Base-by-base conservation (phyloP, 768 basidiomycete genomes). In the Boletellus emodensis region DNA sequence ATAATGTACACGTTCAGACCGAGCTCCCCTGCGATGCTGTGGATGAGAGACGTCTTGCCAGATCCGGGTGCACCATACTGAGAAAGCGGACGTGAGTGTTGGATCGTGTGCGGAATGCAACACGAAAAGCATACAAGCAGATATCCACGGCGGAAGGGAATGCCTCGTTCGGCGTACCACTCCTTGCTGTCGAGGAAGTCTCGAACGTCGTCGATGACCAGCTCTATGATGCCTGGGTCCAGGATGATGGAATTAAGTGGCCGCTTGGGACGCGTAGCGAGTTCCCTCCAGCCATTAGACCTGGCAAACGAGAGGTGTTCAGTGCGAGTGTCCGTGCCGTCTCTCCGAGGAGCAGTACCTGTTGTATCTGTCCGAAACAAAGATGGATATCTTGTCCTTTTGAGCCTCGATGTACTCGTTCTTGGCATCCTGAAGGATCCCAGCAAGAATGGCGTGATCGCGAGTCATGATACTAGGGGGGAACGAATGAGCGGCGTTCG, bases 111-210 rank as follows among this genome's bases (percentile, higher is more conserved):
- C 7, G n/a, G 15, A 39, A 40, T 14, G 9, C 28, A 15, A 36
- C 8, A 39, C 8, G 33, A 15, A 20, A 12, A 64, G 24, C 70
- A 39, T 36, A 76, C 73, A 18, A 89, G 73, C n/a, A 90, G 76
- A 61, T 87, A 88, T 12, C 90, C 89, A 12, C 88, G 75, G 17
- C 87, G 82, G 71, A 87, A 90, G 1, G 90, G 89, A 51, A 91
- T 90, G 0, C 87, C 89, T 45, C 88, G 81, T 11, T 80, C 79
- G 2, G 77, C 60, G 55, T 91, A 91, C 90, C 90, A 91, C 17
- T 68, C 49, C 57, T 83, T 85, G 56, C 82, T 85, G 10, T 65
- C 63, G 46, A 90, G 67, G 57, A 91, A 91, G 57, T 90, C 86
- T 7, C 69, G 70, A 9, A 85, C 85, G 60, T 92, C 90, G 3